phyloP scores from a whole-genome alignment of 805 yeast genomes.

The Ogataea ramenticola region DNA sequence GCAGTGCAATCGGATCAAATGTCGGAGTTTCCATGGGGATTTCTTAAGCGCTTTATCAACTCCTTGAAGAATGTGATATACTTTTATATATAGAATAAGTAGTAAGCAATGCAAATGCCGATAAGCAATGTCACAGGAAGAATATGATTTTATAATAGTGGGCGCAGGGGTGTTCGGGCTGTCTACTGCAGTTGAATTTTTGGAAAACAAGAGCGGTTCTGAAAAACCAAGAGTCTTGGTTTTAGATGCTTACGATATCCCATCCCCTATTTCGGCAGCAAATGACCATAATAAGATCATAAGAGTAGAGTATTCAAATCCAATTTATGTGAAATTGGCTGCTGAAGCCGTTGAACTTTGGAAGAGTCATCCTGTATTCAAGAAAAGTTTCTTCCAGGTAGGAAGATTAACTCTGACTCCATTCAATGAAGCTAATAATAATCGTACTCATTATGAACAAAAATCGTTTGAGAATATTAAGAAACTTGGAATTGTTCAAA shows the following conservation, averaged over 20 bases:
- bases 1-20: too few relatives aligned
- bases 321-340: constrained; percentile 20
- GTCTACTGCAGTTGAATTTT: constrained; percentile 23
- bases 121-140: background rate
- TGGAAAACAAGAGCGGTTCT: constrained; percentile 4
- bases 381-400: constrained; percentile 5
- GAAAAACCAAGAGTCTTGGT: constrained; percentile 9
- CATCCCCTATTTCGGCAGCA: constrained; percentile 27
- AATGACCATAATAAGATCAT: constrained; percentile 27
- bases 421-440: constrained; percentile 8
- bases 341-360: constrained; percentile 24
- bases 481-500: constrained; percentile 17
- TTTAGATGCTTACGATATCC: constrained; percentile 22
- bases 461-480: constrained; percentile 16
- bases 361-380: constrained; percentile 19
- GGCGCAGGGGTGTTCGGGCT: constrained; percentile 32
- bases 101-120: too few relatives aligned
- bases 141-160: constrained; percentile 8
- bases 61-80: too few relatives aligned
- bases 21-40: too few relatives aligned
- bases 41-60: too few relatives aligned
- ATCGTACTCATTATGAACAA: constrained; percentile 20
- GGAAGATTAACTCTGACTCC: constrained; percentile 28
- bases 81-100: too few relatives aligned
- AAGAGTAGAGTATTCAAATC: constrained; percentile 25